These are phyloP conservation scores for Globisporangium mamillatum DNA, from an alignment of 352 stramenopile genomes.

Conservation along the genomic window DNA sequence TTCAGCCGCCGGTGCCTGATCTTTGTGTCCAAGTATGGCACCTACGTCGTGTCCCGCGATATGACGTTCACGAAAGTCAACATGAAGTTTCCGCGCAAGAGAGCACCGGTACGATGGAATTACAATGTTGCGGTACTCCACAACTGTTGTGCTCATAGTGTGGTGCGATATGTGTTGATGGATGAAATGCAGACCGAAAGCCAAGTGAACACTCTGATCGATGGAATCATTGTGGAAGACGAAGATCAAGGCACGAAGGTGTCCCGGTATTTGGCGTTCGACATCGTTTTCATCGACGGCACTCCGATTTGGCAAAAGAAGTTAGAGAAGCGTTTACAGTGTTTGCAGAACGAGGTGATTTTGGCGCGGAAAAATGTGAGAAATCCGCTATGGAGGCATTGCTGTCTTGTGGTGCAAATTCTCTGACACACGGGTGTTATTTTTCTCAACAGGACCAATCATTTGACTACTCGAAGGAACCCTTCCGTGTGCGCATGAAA, in stretches of 20 bases:
- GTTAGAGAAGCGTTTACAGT: constrained; percentile 84
- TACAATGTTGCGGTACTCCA: neutral
- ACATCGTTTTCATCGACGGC: constrained; percentile 80
- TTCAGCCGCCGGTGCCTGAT: constrained; percentile 74
- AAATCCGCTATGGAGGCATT: neutral
- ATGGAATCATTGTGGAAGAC: constrained; percentile 85
- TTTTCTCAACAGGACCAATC: constrained; percentile 47
- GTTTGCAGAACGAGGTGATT: constrained; percentile 88
- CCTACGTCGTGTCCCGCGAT: constrained; percentile 78
- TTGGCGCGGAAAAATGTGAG: constrained; percentile 71
- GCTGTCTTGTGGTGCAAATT: neutral
- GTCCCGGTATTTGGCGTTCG: constrained; percentile 74
- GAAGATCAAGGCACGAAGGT: constrained; percentile 77
- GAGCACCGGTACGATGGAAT: constrained; percentile 42
- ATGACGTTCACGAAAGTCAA: constrained; percentile 86
- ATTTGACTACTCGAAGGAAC: constrained; percentile 77
- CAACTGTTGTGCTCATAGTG: constrained; percentile 1
- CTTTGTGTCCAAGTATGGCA: constrained; percentile 60
- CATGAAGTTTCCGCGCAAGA: constrained; percentile 85
- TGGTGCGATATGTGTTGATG: neutral
- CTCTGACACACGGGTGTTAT: neutral
- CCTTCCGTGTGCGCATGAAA: constrained; percentile 88
- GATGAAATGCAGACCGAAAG: constrained; percentile 43
- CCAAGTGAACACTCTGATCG: constrained; percentile 79
- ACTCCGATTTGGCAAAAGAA: constrained; percentile 85